Evolutionary conservation across 2,329 filamentous ascomycete genomes (phyloP), one percentile per base, ranked within the genome.

Genomic region (Rutstroemia sp.): DNA sequence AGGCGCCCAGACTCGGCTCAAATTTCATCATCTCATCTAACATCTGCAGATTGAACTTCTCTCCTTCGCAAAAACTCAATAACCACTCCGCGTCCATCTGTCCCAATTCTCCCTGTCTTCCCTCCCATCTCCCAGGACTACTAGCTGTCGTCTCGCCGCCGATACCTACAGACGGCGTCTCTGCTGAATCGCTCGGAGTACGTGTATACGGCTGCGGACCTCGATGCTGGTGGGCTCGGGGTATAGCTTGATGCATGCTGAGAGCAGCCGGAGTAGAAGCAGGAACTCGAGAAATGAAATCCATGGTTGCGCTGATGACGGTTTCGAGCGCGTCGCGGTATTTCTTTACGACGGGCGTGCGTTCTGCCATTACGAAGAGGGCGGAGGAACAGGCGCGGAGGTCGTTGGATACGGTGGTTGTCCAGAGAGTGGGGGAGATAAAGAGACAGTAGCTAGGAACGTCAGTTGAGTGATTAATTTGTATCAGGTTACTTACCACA

Each of bases 351-450:
- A 72, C 74, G 8, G 68, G 65, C 9, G 73, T 73, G 48, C 73
- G 70, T 58, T 76, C 73, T 5, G 72, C 72, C 72, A 75, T 75
- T n/a, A 75, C 73, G 48, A 75, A 75, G 2, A 76, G 66, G 0
- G 74, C 73, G 1, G 72, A 73, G 5, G 73, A 75, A 60, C 73
- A 75, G 12, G 73, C 73, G 19, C 64, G 58, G 2, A 66, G 58
- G 30, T 66, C 63, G 40, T 65, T 66, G 10, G 64, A 65, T 4
- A 65, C 64, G 5, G 57, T 61, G 46, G 65, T 60, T 2, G 60
- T 65, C 64, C 64, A 66, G 25, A 65, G 61, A 25, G 58, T 40
- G n/a, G 63, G 64, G 2, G 61, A 51, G 25, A 64, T 58, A 49
- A 66, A 66, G 17, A 65, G 60, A 46, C 62, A 64, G 49, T 65